Base-by-base conservation (phyloP, 768 basidiomycete genomes). In the Rhodotorula babjevae region DNA sequence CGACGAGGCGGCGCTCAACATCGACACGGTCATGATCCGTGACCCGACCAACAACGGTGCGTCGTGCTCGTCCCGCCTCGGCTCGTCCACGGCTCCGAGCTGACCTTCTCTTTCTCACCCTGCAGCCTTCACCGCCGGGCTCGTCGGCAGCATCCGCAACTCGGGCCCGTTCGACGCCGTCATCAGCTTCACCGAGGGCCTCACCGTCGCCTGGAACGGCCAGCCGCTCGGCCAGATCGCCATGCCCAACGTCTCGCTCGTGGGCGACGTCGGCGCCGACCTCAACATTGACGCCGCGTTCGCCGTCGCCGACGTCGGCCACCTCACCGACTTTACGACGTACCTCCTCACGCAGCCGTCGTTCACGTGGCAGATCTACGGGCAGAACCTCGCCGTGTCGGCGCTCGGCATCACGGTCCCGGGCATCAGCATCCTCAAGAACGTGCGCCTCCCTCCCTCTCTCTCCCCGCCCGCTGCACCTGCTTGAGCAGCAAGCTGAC, bases 91-190 rank as follows among this genome's bases (percentile, higher is more conserved):
- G n/a, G n/a, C n/a, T n/a, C n/a, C n/a, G n/a, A n/a, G 3, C 59
- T 44, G 23, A 12, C 59, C 42, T 12, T 11, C 16, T 79, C 23
- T 18, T 18, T 16, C 31, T 42, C 44, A 15, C 14, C 44, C 44
- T 18, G 6, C 82, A 18, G 84, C 86, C 23, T 90, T 90, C 76
- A 82, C 87, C 85, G 81, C 78, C 82, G 77, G 44, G 23, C 79
- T 90, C 66, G 85, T 84, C 46, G 89, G 89, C 33, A 84, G 83
- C 40, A 89, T 90, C 73, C 85, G 84, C 23, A 86, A 89, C 47
- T 67, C 89, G 42, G 89, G 89, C 25, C 89, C 89, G 56, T 90
- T 90, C 77, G 87, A 90, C 72, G 89, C 89, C 5, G 84, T 80
- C 9, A 90, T 90, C 76, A 82, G 84, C 16, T 90, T 90, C 79